phyloP scores from a whole-genome alignment of 257 asterid species.

The Salvia miltiorrhiza region DNA sequence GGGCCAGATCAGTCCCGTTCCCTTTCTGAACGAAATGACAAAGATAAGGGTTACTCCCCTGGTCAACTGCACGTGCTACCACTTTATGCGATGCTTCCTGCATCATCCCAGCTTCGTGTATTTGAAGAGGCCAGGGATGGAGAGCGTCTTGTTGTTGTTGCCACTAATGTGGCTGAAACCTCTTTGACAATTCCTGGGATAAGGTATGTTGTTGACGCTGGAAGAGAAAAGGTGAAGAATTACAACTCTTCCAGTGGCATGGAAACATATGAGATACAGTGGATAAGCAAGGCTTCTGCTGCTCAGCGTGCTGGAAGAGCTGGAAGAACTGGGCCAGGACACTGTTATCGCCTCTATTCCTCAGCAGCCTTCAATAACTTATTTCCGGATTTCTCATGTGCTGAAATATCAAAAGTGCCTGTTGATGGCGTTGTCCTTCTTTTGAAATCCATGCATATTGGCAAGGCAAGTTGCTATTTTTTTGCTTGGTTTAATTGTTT shows the following conservation, averaged over 20 bases:
- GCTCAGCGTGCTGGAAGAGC: constrained; percentile 96
- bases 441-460: constrained; percentile 89
- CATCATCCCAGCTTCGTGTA: constrained; percentile 84
- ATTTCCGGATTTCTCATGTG: constrained; percentile 64
- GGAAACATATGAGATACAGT: constrained; percentile 80
- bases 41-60: constrained; percentile 27
- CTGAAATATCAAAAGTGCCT: constrained; percentile 87
- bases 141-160: constrained; percentile 83
- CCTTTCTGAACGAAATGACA: constrained; percentile 17
- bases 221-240: constrained; percentile 82
- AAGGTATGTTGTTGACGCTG: constrained; percentile 91
- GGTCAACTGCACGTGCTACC: constrained; percentile 70
- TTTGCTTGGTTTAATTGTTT: not conserved
- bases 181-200: constrained; percentile 97
- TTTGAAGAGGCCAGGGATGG: constrained; percentile 74
- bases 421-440: constrained; percentile 96
- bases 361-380: constrained; percentile 73
- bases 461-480: constrained; percentile 48
- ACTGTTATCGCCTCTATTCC: constrained; percentile 92
- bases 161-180: constrained; percentile 97
- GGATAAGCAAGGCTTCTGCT: constrained; percentile 99
- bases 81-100: constrained; percentile 98
- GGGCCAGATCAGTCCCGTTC: constrained; percentile 27
- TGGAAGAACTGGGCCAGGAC: constrained; percentile 98
- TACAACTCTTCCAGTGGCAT: constrained; percentile 77